Evolutionary conservation across 164 flowering plant genomes (phyloP), one percentile per base, ranked within the genome.

Genomic region (Kingdonia uniflora): DNA sequence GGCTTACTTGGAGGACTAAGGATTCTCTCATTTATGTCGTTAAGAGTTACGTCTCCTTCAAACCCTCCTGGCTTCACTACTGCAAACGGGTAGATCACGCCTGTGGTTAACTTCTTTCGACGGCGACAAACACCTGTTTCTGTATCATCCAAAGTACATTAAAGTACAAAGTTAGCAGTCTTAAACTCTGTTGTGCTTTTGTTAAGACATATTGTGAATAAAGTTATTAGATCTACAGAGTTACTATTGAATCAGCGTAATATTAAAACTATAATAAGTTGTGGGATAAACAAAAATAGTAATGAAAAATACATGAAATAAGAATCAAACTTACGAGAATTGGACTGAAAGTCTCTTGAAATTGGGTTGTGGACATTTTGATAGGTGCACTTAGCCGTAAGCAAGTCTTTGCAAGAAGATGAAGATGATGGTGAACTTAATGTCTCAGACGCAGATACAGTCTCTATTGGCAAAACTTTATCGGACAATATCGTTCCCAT

Each of bases 21-120:
- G 12, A 86, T 74, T 63, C 82, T 73, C 65, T 81, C 74, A 51
- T 86, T 86, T 41, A 86, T 86, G 68, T 86, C 95, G 25, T 86
- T 75, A 16, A 86, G 64, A 15, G 95, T 86, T 64, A 80, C 49
- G 46, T 81, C 87, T 1, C 90, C 95, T 55, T 83, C 83, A 0
- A 21, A 45, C 2, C 90, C 95, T 43, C 90, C 90, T 0, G 95
- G 90, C 65, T 86, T 86, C 70, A 86, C 90, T 60, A 83, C 35
- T 13, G 73, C 80, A 67, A 86, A 86, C 56, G 95, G 95, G 47
- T 81, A 83, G 49, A 74, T 83, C 59, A 78, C 71, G 39, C 76
- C 70, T 17, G 52, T 59, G 5, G 53, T 57, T 40, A 56, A 62
- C 58, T 53, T 59, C 42, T 47, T 69, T 42, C 49, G 56, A 14